Conservation (phyloP, 345 rosid genomes). For the Eucalyptus cloeziana region DNA sequence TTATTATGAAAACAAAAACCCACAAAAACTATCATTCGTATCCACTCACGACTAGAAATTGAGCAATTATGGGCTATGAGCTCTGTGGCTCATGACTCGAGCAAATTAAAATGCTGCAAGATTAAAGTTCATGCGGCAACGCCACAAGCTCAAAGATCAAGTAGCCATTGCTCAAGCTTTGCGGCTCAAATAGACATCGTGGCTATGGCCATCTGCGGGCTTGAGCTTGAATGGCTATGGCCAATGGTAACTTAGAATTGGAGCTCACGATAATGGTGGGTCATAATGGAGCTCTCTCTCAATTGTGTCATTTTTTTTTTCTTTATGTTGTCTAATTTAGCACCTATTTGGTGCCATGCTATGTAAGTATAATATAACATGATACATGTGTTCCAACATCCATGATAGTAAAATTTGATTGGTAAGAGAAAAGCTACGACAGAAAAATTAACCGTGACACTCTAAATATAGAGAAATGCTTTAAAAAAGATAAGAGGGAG, state of each 20-base stretch:
- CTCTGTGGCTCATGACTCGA: background rate
- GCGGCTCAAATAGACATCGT: background rate
- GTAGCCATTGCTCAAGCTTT: background rate
- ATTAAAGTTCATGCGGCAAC: background rate
- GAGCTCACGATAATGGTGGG: background rate
- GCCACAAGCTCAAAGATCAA: background rate
- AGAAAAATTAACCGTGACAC: no score
- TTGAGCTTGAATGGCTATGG: background rate
- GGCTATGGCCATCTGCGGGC: background rate
- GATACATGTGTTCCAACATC: no score
- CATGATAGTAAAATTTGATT: no score
- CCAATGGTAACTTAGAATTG: background rate
- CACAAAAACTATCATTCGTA: background rate
- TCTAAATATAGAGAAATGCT: no score
- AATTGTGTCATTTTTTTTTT: background rate
- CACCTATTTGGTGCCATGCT: background rate
- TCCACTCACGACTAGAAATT: background rate
- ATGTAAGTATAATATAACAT: no score
- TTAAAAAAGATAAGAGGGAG: no score
- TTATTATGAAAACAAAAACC: background rate
- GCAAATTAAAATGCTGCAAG: no score
- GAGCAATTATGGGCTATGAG: background rate
- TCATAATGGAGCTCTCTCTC: constrained; percentile 19
- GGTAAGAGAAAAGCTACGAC: no score
- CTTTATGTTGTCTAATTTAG: background rate